Base-by-base conservation (phyloP, 371 early-diverging fungal species). In the Mortierella sp. region DNA sequence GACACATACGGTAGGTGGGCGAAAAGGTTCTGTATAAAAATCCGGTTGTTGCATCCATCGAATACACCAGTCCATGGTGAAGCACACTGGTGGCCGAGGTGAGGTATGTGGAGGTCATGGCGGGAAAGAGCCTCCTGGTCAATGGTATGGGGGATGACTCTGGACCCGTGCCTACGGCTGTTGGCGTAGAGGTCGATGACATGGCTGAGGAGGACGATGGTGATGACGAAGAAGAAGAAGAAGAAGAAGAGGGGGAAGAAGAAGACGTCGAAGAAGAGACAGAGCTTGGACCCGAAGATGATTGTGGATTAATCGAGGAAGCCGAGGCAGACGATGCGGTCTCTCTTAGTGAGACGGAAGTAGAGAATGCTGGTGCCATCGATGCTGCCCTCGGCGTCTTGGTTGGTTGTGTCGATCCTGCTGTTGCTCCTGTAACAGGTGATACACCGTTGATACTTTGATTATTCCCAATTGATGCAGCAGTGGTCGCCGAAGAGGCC, bases 1-100 rank as follows among this genome's bases (percentile, higher is more conserved):
- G 37, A 7, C 70, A 62, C 14, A 72, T 16, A 1, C 79, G 70
- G 58, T 79, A 79, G 16, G 73, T 79, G 1, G 79, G 79, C 18
- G 79, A 79, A 53, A 79, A 79, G 15, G 79, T 79, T 47, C 79
- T 21, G 55, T 79, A 79, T 4, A 79, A 26, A 50, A 79, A 79
- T 19, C 70, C 73, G 16, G 62, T 57, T 4, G 79, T 79, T 4
- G 72, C 69, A 6, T 70, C 62, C 29, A 60, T 66, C 45, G 73
- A 62, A 19, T 46, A 60, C 25, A 59, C 26, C 37, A 65, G 21
- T 2, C 58, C 52, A 9, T 59, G 29, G 14, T 72, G 58, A 21
- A 62, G 21, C 66, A 62, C 47, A 1, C 25, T 30, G 0, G 46
- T 18, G 21, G 63, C 66, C 21, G 66, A 11, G 37, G 37, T 37